Evolutionary conservation across 345 rosid species (phyloP).

Genomic region (Kernera saxatilis): DNA sequence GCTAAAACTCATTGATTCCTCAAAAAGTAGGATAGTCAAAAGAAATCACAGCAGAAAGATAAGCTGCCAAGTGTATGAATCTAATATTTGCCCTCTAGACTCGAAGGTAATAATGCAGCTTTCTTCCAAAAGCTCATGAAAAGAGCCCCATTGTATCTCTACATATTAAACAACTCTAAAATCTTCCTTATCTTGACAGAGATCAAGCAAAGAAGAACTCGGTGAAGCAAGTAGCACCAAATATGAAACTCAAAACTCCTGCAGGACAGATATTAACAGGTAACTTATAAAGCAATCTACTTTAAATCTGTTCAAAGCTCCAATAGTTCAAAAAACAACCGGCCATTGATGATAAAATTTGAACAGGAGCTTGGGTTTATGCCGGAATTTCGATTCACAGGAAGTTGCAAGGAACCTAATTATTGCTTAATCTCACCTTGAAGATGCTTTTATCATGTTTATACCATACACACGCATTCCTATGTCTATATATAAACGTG

Average conservation of each 20-base stretch:
- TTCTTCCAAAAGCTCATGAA: neutral
- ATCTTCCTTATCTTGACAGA: constrained; percentile 7
- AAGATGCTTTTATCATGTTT: constrained; percentile 3
- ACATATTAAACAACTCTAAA: neutral
- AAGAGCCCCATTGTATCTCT: neutral
- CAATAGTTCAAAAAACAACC: neutral
- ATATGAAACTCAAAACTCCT: constrained; percentile 12
- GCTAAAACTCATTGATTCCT: neutral
- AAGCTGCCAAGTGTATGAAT: constrained; percentile 10
- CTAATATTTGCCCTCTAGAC: neutral
- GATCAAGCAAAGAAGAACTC: constrained; percentile 12
- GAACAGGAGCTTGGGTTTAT: constrained; percentile 14
- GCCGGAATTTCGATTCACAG: constrained; percentile 14
- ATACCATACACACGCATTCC: neutral
- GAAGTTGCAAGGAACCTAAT: constrained; percentile 12
- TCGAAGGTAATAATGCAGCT: neutral
- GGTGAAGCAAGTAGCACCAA: constrained; percentile 4
- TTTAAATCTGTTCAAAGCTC: neutral
- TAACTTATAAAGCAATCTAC: neutral
- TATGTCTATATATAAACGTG: constrained; percentile 18
- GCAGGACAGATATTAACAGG: constrained; percentile 23
- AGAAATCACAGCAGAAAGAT: constrained; percentile 8
- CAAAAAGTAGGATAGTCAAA: constrained; percentile 11
- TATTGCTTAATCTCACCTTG: constrained; percentile 18
- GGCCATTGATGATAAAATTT: constrained; percentile 4